Evolutionary conservation across 345 rosid genomes (phyloP).

Genomic region (Kandelia obovata): DNA sequence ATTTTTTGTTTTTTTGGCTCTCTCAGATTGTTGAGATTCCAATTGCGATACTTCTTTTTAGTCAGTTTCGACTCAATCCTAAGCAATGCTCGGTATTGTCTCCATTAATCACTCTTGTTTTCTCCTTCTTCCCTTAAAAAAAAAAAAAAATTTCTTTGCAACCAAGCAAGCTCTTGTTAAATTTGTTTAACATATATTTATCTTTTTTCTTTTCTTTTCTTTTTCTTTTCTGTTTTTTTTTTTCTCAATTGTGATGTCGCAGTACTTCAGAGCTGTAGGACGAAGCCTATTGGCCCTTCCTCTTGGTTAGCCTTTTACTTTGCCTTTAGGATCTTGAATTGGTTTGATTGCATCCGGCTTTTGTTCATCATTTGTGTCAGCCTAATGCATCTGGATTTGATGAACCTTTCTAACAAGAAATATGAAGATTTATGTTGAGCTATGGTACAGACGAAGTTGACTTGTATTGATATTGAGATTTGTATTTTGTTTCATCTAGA

Average conservation of each 20-base stretch:
- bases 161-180: background rate
- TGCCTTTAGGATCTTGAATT: background rate
- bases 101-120: background rate
- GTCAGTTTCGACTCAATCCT: conserved; percentile 50
- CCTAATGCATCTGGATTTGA: no score
- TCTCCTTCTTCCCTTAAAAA: background rate
- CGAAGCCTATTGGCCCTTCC: conserved; percentile 63
- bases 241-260: conserved; percentile 25
- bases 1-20: conserved; percentile 1
- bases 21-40: conserved; percentile 47
- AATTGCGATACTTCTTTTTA: conserved; percentile 48
- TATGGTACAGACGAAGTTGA: no score
- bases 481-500: no score
- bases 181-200: background rate
- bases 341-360: no score
- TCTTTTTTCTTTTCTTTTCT: background rate
- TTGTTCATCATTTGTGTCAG: no score
- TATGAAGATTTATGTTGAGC: no score
- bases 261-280: conserved; percentile 61
- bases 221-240: background rate
- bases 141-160: background rate
- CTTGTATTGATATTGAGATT: no score
- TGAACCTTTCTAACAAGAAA: no score
- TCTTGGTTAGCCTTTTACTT: conserved; percentile 48
- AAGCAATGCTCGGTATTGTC: conserved; percentile 52